Evolutionary conservation across 768 basidiomycete species (phyloP).

Genomic region (Kondoa subrosea): DNA sequence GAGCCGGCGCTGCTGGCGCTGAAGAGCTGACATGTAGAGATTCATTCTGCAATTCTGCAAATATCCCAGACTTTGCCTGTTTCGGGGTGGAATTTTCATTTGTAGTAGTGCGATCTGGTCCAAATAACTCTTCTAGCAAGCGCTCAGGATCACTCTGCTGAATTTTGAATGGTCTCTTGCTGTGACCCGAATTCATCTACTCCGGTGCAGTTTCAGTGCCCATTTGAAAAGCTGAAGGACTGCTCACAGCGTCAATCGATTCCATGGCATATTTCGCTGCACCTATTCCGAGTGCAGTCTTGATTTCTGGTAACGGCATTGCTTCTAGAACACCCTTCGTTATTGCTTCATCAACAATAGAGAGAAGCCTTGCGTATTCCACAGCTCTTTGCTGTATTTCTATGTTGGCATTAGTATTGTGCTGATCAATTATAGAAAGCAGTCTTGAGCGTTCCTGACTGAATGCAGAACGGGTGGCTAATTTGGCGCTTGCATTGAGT

Average conservation of each 20-base stretch:
- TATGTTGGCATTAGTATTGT: slow-evolving; percentile 72
- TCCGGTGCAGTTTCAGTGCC: slow-evolving; percentile 34
- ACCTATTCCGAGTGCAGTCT: slow-evolving; percentile 91
- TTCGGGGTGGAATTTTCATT: slow-evolving; percentile 67
- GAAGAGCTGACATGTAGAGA: no score
- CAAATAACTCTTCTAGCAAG: no score
- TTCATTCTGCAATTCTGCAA: slow-evolving; percentile 26
- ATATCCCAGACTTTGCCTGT: slow-evolving; percentile 61
- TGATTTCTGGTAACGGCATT: slow-evolving; percentile 97
- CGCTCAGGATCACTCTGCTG: no score
- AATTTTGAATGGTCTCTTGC: no score
- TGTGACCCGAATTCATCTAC: no score
- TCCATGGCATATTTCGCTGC: slow-evolving; percentile 65
- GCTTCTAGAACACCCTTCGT: slow-evolving; percentile 75
- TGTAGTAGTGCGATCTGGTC: no score
- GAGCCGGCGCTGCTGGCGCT: slow-evolving; percentile 27
- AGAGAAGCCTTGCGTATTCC: slow-evolving; percentile 77
- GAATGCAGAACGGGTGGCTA: slow-evolving; percentile 61
- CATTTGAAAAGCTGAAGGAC: slow-evolving; percentile 32
- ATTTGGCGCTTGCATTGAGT: slow-evolving; percentile 72
- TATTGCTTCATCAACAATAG: slow-evolving; percentile 46
- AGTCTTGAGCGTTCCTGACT: slow-evolving; percentile 35
- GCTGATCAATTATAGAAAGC: slow-evolving; percentile 42
- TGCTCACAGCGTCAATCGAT: slow-evolving; percentile 33
- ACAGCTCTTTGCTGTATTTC: slow-evolving; percentile 92